phyloP scores from a whole-genome alignment of 495 filamentous ascomycete genomes.

The Hypoxylon perforatum region DNA sequence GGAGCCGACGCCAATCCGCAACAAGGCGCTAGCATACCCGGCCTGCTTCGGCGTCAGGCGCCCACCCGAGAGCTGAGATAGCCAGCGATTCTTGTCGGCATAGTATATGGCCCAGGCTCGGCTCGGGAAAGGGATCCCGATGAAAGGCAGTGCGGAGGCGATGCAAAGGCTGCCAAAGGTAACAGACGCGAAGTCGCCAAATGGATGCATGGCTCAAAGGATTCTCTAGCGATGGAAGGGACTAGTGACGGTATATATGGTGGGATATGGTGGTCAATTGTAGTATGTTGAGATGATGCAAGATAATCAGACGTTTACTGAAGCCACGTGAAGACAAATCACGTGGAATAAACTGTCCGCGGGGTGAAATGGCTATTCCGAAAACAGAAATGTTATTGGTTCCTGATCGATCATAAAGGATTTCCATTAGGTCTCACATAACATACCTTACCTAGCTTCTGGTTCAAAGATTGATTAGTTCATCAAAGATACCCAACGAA shows the following conservation, averaged over 20 bases:
- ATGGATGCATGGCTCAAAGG: background rate
- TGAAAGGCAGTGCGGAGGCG: conserved; percentile 28
- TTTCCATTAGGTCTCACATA: no score
- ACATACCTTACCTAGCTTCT: no score
- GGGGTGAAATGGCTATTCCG: no score
- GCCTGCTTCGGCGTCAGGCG: conserved; percentile 29
- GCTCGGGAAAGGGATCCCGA: conserved; percentile 31
- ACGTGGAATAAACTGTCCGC: no score
- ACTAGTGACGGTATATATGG: background rate
- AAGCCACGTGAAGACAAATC: no score
- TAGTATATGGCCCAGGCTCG: conserved; percentile 24
- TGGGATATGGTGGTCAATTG: background rate
- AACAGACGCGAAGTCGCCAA: background rate
- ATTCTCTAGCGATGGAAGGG: background rate
- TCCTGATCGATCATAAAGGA: no score
- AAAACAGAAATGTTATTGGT: no score
- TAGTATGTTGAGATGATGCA: background rate
- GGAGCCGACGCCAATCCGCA: conserved; percentile 26
- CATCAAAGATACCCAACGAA: no score
- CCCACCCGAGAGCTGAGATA: conserved; percentile 10
- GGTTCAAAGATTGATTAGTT: no score
- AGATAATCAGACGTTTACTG: background rate
- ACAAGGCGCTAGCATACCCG: conserved; percentile 12
- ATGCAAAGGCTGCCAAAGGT: conserved; percentile 27
- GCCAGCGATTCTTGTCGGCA: conserved; percentile 34